Evolutionary conservation across 108 stramenopile species (phyloP).

Genomic region (Fragilariopsis cylindrus): DNA sequence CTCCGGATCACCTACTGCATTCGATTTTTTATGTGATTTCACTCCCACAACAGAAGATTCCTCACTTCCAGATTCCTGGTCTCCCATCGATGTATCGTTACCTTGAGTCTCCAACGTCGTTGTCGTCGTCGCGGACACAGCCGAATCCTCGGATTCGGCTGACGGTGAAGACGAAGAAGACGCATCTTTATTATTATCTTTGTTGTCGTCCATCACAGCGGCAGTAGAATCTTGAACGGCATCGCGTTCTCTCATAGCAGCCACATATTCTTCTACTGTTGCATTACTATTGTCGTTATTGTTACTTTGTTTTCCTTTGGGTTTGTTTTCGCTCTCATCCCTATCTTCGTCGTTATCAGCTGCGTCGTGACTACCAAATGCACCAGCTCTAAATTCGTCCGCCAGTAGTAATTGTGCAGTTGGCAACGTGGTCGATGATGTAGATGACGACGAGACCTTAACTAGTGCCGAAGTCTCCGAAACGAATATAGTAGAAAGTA

Average conservation of each 20-base stretch:
- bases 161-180: no score
- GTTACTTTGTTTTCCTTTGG: neutral
- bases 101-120: neutral
- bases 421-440: neutral
- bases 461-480: neutral
- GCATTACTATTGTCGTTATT: conserved; percentile 12
- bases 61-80: neutral
- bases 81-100: neutral
- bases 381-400: conserved; percentile 1
- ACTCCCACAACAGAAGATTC: conserved; percentile 32
- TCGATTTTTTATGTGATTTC: conserved; percentile 56
- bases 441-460: neutral
- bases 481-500: neutral
- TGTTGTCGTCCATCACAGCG: neutral
- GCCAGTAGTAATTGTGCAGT: neutral
- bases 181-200: neutral
- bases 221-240: neutral
- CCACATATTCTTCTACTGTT: conserved; percentile 37
- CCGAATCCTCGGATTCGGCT: neutral
- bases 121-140: neutral
- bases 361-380: conserved; percentile 3
- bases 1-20: conserved; percentile 85
- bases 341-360: conserved; percentile 5
- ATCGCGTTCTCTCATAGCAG: conserved; percentile 38
- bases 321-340: neutral